phyloP scores from a whole-genome alignment of 177 flowering plant species.

The Tripterygium wilfordii region DNA sequence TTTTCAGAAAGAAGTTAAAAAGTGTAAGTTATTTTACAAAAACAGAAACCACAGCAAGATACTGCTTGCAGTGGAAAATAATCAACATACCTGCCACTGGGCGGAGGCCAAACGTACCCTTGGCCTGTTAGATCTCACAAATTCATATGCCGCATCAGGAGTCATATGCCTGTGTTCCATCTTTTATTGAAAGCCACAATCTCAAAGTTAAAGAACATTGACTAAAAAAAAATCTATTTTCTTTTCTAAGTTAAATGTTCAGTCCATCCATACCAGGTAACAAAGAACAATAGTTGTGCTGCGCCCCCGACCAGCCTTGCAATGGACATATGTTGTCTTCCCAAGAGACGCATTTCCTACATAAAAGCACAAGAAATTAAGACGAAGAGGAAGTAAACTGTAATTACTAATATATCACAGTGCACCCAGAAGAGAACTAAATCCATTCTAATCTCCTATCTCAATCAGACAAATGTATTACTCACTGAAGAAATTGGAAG shows the following conservation, averaged over 20 bases:
- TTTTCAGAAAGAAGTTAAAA: too few relatives aligned
- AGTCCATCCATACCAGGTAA: constrained; percentile 40
- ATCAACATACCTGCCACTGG: constrained; percentile 66
- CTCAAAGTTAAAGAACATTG: too few relatives aligned
- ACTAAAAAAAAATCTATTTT: background rate
- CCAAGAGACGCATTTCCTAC: constrained; percentile 64
- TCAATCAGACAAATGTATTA: too few relatives aligned
- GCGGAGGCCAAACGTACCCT: constrained; percentile 76
- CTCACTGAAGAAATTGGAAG: too few relatives aligned
- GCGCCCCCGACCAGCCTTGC: constrained; percentile 93
- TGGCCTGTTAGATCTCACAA: constrained; percentile 67
- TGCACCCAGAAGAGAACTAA: constrained; percentile 3
- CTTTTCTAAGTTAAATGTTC: constrained; percentile 7
- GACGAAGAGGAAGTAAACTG: background rate
- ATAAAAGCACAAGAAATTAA: constrained; percentile 3
- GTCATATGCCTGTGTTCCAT: constrained; percentile 72
- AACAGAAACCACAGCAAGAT: background rate
- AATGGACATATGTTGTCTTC: constrained; percentile 71
- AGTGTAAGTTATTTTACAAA: background rate
- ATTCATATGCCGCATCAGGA: constrained; percentile 58
- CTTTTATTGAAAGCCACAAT: constrained; percentile 26
- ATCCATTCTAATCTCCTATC: background rate
- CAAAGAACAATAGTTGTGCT: constrained; percentile 89
- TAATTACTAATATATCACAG: too few relatives aligned
- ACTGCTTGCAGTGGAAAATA: background rate